phyloP scores from a whole-genome alignment of 2,329 filamentous ascomycete genomes.

The Cladosporium sp. region DNA sequence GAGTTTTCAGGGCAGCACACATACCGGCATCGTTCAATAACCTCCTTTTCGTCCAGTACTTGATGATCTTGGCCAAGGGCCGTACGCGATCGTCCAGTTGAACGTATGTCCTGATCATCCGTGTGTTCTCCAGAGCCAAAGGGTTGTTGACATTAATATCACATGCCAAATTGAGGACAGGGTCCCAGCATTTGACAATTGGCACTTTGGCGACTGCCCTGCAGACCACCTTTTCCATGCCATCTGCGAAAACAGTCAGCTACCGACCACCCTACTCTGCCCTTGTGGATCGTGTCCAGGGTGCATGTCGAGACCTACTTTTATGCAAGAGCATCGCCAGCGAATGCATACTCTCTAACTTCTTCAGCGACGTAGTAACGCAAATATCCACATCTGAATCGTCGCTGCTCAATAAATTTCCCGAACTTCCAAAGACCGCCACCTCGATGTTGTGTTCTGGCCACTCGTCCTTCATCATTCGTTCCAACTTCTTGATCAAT shows the following conservation, averaged over 20 bases:
- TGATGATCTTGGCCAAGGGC: constrained; percentile 92
- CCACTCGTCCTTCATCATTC: constrained; percentile 85
- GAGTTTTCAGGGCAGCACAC: constrained; percentile 26
- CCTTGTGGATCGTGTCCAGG: neutral
- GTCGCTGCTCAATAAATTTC: constrained; percentile 88
- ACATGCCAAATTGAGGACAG: constrained; percentile 80
- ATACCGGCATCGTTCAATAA: constrained; percentile 94
- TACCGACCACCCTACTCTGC: neutral
- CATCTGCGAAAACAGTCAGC: constrained; percentile 56
- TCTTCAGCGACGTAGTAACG: constrained; percentile 86
- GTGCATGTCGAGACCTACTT: constrained; percentile 56
- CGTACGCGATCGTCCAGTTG: constrained; percentile 87
- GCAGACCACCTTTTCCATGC: constrained; percentile 95
- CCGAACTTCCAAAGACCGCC: constrained; percentile 95
- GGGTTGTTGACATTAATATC: constrained; percentile 99
- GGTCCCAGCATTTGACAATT: constrained; percentile 98
- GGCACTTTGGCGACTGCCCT: constrained; percentile 93
- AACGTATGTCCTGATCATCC: constrained; percentile 97
- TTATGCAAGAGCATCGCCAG: constrained; percentile 81
- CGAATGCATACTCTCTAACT: constrained; percentile 83
- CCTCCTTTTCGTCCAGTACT: constrained; percentile 91
- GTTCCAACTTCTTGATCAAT: constrained; percentile 83
- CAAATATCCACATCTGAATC: constrained; percentile 98
- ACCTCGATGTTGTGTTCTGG: constrained; percentile 86
- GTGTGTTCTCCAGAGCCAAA: constrained; percentile 87